Base-by-base conservation (phyloP, 2,329 filamentous ascomycete genomes). In the Clarireedia paspali region DNA sequence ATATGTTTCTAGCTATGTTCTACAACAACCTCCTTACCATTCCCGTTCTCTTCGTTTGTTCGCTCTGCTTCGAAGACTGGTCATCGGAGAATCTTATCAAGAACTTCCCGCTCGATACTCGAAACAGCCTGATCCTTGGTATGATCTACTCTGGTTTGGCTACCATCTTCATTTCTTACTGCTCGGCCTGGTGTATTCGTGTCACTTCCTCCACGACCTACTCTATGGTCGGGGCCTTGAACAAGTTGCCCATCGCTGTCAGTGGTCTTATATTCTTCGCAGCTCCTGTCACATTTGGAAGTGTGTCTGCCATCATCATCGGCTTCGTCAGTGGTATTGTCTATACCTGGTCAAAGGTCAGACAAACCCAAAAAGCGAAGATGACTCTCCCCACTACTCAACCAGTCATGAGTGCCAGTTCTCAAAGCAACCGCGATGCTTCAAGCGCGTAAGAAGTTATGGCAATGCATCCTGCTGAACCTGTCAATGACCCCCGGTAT, bases 11-110 rank as follows among this genome's bases (percentile, higher is more conserved):
- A 97, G 92, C 91, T 69, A 99, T 97, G 94, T 97, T 94, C 77
- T 99, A 99, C 80, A 99, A 99, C 83, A 97, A 99, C 74, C 82
- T 97, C 48, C 84, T 99, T 63, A 95, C 91, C 56, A 96, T 99
- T 62, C 94, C 94, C 27, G 87, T 97, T 67, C 84, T 99, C 52
- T 73, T 97, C 57, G 71, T 90, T 65, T 85, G 85, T 71, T 95
- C 92, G 36, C 76, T 96, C 53, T 66, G 96, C 61, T 76, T 87
- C 63, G 94, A 99, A 72, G 89, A 97, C 75, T 99, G 94, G 94
- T 95, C 91, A 6, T 76, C 82, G 50, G 79, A 79, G 59, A 99
- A 99, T 75, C 75, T 99, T 64, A 74, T 77, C 64, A 84, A 80
- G 72, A 97, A 97, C 79, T 99, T 99, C 77, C 94, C 94, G 2